Base-by-base conservation (phyloP, 768 basidiomycete species). In the Psilocybe tampanensis region DNA sequence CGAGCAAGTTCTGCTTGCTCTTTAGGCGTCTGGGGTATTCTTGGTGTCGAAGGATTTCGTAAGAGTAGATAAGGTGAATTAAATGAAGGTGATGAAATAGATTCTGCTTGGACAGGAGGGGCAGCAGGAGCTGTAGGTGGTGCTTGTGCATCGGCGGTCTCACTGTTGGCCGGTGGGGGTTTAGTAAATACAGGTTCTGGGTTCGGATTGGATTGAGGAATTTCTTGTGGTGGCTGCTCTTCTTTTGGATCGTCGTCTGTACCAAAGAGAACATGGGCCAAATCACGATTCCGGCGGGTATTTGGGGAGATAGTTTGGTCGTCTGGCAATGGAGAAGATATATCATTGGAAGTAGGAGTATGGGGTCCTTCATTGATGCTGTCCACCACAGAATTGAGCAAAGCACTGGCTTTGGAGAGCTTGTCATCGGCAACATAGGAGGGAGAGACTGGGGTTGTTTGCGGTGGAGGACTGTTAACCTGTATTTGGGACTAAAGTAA, bases 221-320 rank as follows among this genome's bases (percentile, higher is more conserved):
- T 44, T 44, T 58, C 59, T 21, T 60, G 55, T 49, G 60, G 57
- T 13, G 26, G 42, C 15, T 26, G 26, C 8, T 63, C 63, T 15
- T 66, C 66, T 41, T 70, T 70, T 6, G 68, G 64, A 15, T 77
- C 71, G 21, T 75, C 76, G 23, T 70, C 73, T n/a, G 74, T 70
- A 17, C 88, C 90, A 63, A 93, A 92, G 41, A 94, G 73, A 17
- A 85, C 86, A 54, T 87, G 86, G 2, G 90, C 88, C n/a, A 94
- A 79, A 65, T 89, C 88, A 61, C 88, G 78, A 60, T 88, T 86
- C 52, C 86, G 80, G 55, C 85, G 84, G 42, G 84, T 80, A 33
- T 79, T 82, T 23, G 76, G 84, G 11, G 79, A 84, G 17, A 66
- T 54, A 52, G 76, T 73, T 64, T 72, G 54, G 54, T 74, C 70